Evolutionary conservation across 495 filamentous ascomycete species (phyloP).

Genomic region (Niebla homalea): DNA sequence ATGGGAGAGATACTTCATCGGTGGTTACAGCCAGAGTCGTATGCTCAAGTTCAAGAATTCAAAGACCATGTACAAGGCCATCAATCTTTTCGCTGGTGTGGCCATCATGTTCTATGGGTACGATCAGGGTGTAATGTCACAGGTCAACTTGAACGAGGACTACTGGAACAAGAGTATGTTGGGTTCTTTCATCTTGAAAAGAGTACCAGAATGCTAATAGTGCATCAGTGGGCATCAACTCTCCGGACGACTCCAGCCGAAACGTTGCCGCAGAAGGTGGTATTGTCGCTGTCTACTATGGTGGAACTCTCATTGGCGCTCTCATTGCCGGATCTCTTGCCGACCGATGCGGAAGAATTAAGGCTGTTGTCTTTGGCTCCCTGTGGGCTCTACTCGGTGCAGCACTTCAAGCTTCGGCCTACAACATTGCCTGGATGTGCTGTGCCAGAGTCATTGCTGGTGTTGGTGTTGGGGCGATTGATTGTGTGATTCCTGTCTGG

Average conservation of each 20-base stretch:
- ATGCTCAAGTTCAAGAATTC: conserved; percentile 20
- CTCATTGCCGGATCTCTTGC: conserved; percentile 38
- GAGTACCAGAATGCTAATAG: background rate
- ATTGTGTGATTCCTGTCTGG: conserved; percentile 38
- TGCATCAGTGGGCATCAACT: conserved; percentile 7
- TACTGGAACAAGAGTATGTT: conserved; percentile 19
- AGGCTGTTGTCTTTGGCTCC: conserved; percentile 37
- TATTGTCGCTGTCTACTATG: conserved; percentile 41
- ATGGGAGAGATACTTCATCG: conserved; percentile 15
- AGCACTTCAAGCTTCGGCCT: conserved; percentile 36
- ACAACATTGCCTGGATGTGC: conserved; percentile 40
- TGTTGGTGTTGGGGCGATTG: conserved; percentile 40
- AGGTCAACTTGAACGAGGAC: conserved; percentile 26
- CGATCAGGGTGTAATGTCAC: conserved; percentile 27
- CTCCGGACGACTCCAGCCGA: conserved; percentile 3
- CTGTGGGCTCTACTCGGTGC: conserved; percentile 42
- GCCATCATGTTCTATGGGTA: conserved; percentile 30
- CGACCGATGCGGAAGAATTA: conserved; percentile 41
- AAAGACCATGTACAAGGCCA: conserved; percentile 19
- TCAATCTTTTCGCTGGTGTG: conserved; percentile 20
- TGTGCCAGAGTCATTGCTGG: conserved; percentile 42
- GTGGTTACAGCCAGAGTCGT: conserved; percentile 15
- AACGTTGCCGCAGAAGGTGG: conserved; percentile 27
- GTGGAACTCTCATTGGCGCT: conserved; percentile 41
- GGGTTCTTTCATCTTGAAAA: background rate